A percentile compares a stretch with the other conserved stretches of the same genome.
Evolutionary conservation across 805 yeast species (phyloP).

Genomic region (Sugiyamaella qingdaonensis): DNA sequence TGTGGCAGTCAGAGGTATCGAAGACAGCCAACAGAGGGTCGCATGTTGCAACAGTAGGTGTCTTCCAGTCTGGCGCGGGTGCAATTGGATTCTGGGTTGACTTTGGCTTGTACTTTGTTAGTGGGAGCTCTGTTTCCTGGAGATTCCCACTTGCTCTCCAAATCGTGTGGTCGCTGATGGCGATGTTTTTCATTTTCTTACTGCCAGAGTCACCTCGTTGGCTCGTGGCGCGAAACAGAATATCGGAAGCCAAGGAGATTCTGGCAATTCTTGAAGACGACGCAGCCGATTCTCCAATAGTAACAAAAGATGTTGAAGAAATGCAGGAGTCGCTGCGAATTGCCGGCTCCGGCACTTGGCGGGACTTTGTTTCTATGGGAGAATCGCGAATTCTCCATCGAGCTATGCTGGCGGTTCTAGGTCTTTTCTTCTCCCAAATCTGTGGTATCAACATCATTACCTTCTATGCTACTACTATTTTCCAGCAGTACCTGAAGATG

Average conservation of each 20-base stretch:
- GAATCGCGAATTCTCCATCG: slow-evolving; percentile 42
- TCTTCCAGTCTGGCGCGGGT: slow-evolving; percentile 67
- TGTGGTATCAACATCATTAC: slow-evolving; percentile 32
- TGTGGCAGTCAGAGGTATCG: slow-evolving; percentile 76
- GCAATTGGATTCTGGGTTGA: slow-evolving; percentile 57
- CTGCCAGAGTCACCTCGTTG: slow-evolving; percentile 89
- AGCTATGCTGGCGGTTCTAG: slow-evolving; percentile 39
- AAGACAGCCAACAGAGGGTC: slow-evolving; percentile 64
- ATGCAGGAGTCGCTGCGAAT: slow-evolving; percentile 47
- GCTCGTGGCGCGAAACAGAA: slow-evolving; percentile 57
- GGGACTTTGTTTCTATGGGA: slow-evolving; percentile 50
- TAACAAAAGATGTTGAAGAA: slow-evolving; percentile 35
- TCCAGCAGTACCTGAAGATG: slow-evolving; percentile 24
- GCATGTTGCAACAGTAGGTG: slow-evolving; percentile 65
- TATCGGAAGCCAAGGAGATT: slow-evolving; percentile 44
- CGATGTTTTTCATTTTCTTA: slow-evolving; percentile 52
- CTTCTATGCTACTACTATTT: slow-evolving; percentile 24
- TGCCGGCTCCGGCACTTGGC: slow-evolving; percentile 45
- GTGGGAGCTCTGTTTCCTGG: slow-evolving; percentile 49
- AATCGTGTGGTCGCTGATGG: slow-evolving; percentile 44
- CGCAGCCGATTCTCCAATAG: slow-evolving; percentile 21
- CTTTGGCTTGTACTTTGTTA: slow-evolving; percentile 62
- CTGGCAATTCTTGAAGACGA: slow-evolving; percentile 41
- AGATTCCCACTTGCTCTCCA: slow-evolving; percentile 78
- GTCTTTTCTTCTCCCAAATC: slow-evolving; percentile 42